Evolutionary conservation across 805 yeast genomes (phyloP).

Genomic region (Zygotorulaspora chibaensis): DNA sequence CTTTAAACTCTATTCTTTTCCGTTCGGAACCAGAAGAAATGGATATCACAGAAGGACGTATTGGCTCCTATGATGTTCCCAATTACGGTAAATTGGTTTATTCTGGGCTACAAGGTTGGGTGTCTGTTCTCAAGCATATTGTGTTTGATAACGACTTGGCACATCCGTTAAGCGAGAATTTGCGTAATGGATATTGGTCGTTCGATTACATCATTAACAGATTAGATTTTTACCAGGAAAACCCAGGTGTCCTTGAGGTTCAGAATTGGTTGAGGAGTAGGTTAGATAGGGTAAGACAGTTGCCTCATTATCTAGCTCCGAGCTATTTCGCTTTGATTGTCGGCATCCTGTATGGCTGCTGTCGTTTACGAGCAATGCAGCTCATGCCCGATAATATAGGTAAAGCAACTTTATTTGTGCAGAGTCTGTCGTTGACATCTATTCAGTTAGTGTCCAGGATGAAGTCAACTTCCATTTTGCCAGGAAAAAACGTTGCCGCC

Average conservation of each 20-base stretch:
- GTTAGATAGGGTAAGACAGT: constrained; percentile 53
- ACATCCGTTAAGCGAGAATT: constrained; percentile 75
- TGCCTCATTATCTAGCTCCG: constrained; percentile 81
- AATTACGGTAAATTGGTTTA: constrained; percentile 67
- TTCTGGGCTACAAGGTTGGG: constrained; percentile 95
- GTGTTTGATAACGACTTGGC: constrained; percentile 72
- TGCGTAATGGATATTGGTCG: constrained; percentile 87
- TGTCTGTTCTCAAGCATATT: constrained; percentile 56
- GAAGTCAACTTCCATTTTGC: constrained; percentile 70
- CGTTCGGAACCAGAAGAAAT: constrained; percentile 84
- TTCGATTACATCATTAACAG: constrained; percentile 68
- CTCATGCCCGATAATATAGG: constrained; percentile 53
- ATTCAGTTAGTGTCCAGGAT: constrained; percentile 79
- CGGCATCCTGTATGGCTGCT: constrained; percentile 80
- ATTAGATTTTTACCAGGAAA: constrained; percentile 47
- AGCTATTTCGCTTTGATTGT: constrained; percentile 80
- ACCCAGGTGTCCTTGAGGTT: constrained; percentile 49
- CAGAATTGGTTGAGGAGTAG: constrained; percentile 67
- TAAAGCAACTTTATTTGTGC: constrained; percentile 66
- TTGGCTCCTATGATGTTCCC: constrained; percentile 75
- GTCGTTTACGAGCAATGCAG: constrained; percentile 61
- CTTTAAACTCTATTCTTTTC: constrained; percentile 71
- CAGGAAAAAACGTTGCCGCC: constrained; percentile 58
- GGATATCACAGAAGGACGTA: constrained; percentile 66
- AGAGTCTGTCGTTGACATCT: constrained; percentile 72